phyloP scores from a whole-genome alignment of 2,329 filamentous ascomycete species.

The Bisporella sp. region DNA sequence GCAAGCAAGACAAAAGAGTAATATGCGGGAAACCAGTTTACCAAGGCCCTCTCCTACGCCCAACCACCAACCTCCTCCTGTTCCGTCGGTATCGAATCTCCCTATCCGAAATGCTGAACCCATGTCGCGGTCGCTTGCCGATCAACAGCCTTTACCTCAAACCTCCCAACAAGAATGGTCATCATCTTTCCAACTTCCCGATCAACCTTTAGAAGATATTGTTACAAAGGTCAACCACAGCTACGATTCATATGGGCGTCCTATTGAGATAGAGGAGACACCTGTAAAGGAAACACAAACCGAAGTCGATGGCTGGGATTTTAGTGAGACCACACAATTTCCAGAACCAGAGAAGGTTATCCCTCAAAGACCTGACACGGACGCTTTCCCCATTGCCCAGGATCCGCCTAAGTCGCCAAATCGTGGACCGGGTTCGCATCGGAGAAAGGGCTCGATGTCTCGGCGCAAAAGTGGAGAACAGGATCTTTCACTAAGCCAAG shows the following conservation, averaged over 20 bases:
- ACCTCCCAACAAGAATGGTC: slow-evolving; percentile 31
- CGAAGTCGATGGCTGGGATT: slow-evolving; percentile 82
- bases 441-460: slow-evolving; percentile 75
- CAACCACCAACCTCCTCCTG: slow-evolving; percentile 52
- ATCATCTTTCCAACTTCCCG: slow-evolving; percentile 20
- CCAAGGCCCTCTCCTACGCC: slow-evolving; percentile 44
- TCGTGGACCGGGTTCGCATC: slow-evolving; percentile 54
- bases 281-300: slow-evolving; percentile 41
- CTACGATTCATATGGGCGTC: slow-evolving; percentile 51
- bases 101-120: slow-evolving; percentile 35
- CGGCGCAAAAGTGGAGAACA: slow-evolving; percentile 65
- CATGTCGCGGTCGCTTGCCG: slow-evolving; percentile 42
- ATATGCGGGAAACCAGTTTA: slow-evolving; percentile 44
- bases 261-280: slow-evolving; percentile 33
- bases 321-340: slow-evolving; percentile 66
- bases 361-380: slow-evolving; percentile 72
- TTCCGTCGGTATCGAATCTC: slow-evolving; percentile 34
- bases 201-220: slow-evolving; percentile 40
- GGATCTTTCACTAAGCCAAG: slow-evolving; percentile 46
- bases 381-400: slow-evolving; percentile 77
- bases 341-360: slow-evolving; percentile 48
- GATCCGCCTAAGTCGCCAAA: slow-evolving; percentile 75
- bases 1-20: slow-evolving; percentile 44
- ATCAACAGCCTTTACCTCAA: slow-evolving; percentile 38
- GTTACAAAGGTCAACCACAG: slow-evolving; percentile 50